phyloP scores from a whole-genome alignment of 1,139 yeast genomes.

The Komagataea norvegica region DNA sequence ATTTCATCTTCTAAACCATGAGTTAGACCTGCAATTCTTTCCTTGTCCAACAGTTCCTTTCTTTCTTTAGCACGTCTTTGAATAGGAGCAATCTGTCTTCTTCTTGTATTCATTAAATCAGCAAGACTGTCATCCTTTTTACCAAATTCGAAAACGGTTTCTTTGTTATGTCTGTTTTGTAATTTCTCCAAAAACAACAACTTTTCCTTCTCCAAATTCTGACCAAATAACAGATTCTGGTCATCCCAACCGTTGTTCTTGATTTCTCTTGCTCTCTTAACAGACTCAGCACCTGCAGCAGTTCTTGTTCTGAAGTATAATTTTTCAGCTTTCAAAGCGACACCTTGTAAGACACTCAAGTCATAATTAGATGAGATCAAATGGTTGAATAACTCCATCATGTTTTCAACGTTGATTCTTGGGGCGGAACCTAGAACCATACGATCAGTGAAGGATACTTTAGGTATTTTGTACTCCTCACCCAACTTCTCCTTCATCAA shows the following conservation, averaged over 20 bases:
- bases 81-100: slow-evolving; percentile 84
- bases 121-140: slow-evolving; percentile 68
- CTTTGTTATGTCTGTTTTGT: slow-evolving; percentile 64
- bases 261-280: slow-evolving; percentile 79
- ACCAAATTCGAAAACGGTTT: slow-evolving; percentile 89
- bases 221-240: slow-evolving; percentile 74
- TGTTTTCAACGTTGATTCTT: slow-evolving; percentile 61
- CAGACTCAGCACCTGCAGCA: slow-evolving; percentile 79
- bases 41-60: slow-evolving; percentile 64
- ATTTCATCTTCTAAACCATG: slow-evolving; percentile 73
- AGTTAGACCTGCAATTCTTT: slow-evolving; percentile 68
- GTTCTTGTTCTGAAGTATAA: slow-evolving; percentile 81
- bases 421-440: slow-evolving; percentile 84
- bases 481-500: slow-evolving; percentile 42
- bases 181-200: slow-evolving; percentile 67
- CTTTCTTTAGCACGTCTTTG: slow-evolving; percentile 75
- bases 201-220: slow-evolving; percentile 68
- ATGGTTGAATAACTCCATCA: slow-evolving; percentile 67
- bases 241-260: slow-evolving; percentile 85
- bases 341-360: slow-evolving; percentile 56
- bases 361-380: slow-evolving; percentile 67
- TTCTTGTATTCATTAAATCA: slow-evolving; percentile 78
- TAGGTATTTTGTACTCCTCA: slow-evolving; percentile 40
- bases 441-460: slow-evolving; percentile 66
- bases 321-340: slow-evolving; percentile 82